These are phyloP conservation scores for Elsinoe batatas DNA, from an alignment of 2,329 filamentous ascomycete species.

Conservation along the genomic window DNA sequence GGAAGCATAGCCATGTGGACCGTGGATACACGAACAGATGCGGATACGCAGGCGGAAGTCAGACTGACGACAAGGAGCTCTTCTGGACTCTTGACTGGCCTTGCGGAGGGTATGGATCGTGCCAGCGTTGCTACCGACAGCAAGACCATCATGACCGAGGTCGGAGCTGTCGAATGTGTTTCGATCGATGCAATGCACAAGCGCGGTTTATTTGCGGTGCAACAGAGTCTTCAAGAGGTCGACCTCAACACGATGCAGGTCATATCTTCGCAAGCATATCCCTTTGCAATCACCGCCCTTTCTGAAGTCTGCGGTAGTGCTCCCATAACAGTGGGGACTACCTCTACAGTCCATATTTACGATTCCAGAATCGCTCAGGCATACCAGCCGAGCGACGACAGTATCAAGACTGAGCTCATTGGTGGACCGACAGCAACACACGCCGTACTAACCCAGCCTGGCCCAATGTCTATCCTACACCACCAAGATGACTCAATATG, in stretches of 20 bases:
- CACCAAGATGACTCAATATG: constrained; percentile 64
- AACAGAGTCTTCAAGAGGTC: constrained; percentile 67
- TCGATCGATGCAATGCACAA: constrained; percentile 60
- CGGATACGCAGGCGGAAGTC: constrained; percentile 36
- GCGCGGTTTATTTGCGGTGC: constrained; percentile 70
- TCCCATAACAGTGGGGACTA: constrained; percentile 77
- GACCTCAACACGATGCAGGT: constrained; percentile 65
- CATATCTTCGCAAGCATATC: constrained; percentile 60
- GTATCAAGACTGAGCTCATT: constrained; percentile 20
- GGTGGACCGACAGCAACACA: constrained; percentile 41
- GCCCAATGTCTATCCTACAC: constrained; percentile 74
- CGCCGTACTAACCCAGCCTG: constrained; percentile 67
- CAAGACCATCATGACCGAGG: constrained; percentile 55
- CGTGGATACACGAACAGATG: constrained; percentile 15
- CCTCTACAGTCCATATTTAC: constrained; percentile 69
- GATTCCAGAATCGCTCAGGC: constrained; percentile 50
- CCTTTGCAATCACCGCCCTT: constrained; percentile 73
- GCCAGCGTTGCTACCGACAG: constrained; percentile 35
- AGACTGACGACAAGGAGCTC: constrained; percentile 56
- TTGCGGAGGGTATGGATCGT: constrained; percentile 38
- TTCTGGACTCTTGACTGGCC: constrained; percentile 56
- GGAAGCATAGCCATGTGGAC: constrained; percentile 87
- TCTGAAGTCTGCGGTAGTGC: constrained; percentile 57
- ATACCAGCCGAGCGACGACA: neutral
- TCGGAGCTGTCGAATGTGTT: constrained; percentile 68